Evolutionary conservation across 768 basidiomycete genomes (phyloP).

Genomic region (Naganishia kalamii): DNA sequence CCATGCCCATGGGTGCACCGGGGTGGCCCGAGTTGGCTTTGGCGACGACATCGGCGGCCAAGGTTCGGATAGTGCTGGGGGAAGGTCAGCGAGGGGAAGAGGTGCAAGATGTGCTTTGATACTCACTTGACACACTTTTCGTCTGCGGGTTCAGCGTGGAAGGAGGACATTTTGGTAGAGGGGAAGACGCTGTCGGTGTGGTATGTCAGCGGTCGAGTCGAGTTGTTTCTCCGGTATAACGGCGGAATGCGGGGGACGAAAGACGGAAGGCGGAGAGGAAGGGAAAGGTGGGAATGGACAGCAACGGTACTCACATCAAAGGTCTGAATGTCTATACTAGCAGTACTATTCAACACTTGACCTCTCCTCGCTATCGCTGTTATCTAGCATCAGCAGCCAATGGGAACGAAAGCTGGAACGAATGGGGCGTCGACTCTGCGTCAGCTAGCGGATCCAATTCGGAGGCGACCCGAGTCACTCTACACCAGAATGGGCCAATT

Average conservation of each 20-base stretch:
- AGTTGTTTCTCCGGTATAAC: not conserved
- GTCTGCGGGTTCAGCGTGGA: slow-evolving; percentile 21
- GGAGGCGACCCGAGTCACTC: no score
- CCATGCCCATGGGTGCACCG: slow-evolving; percentile 92
- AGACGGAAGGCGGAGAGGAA: not conserved
- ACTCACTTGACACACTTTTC: slow-evolving; percentile 34
- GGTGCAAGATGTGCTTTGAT: not conserved
- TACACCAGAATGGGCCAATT: no score
- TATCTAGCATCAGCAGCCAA: not conserved
- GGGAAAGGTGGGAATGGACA: not conserved
- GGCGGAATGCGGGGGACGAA: not conserved
- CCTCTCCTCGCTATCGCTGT: not conserved
- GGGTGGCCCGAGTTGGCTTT: slow-evolving; percentile 89
- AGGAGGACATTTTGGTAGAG: slow-evolving; percentile 2
- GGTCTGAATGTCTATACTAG: no score
- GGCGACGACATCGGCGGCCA: slow-evolving; percentile 47
- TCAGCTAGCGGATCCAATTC: no score
- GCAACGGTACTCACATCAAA: no score
- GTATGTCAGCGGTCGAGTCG: no score
- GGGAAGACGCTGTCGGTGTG: not conserved
- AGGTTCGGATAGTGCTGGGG: slow-evolving; percentile 40
- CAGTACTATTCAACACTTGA: no score
- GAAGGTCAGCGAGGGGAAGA: not conserved
- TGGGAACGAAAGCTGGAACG: not conserved
- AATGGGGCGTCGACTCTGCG: not conserved